Base-by-base conservation (phyloP, 805 yeast species). In the Kuraishia floccosa region DNA sequence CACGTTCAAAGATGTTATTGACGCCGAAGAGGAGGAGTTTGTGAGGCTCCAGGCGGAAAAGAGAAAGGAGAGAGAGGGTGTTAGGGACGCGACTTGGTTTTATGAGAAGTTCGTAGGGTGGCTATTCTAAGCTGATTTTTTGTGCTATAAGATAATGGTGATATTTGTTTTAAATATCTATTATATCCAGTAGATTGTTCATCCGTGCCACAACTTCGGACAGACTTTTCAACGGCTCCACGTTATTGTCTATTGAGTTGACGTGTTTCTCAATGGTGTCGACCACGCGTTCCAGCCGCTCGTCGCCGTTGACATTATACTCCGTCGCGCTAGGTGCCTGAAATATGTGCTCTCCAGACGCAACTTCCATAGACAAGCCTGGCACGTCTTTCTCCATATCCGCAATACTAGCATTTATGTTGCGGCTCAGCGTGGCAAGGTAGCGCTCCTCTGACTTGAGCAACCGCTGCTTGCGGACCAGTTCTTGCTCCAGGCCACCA, bases 1-100 rank as follows among this genome's bases (percentile, higher is more conserved):
- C 30, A 72, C 81, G 6, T 68, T 58, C 49, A 71, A 65, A 46
- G 75, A 66, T 38, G 68, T 65, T 27, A 56, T 68, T 39, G 77
- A 71, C 39, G 67, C 67, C 24, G 74, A 69, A 46, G 72, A 65
- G 41, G 63, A 54, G 37, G 55, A 48, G 34, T 66, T 34, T 35
- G 48, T 51, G 19, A 34, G 30, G 11, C 32, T 31, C 21, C 32
- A 35, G 30, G 35, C 35, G 30, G 39, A 30, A 14, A 37, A 35
- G 38, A 31, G 32, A 19, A 41, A 36, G 4, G 18, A 19, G 17
- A 27, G 20, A 14, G 30, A 9, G 5, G 38, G 37, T 7, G 39
- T 33, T 31, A 42, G 38, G 33, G 42, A 33, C 15, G 25, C 29
- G 12, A 34, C 38, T 14, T 49, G 51, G 51, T 46, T 46, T 45